A percentile compares a stretch with the other conserved stretches of the same genome.
Evolutionary conservation across 257 asterid species (phyloP).

Genomic region (Solanum okadae): DNA sequence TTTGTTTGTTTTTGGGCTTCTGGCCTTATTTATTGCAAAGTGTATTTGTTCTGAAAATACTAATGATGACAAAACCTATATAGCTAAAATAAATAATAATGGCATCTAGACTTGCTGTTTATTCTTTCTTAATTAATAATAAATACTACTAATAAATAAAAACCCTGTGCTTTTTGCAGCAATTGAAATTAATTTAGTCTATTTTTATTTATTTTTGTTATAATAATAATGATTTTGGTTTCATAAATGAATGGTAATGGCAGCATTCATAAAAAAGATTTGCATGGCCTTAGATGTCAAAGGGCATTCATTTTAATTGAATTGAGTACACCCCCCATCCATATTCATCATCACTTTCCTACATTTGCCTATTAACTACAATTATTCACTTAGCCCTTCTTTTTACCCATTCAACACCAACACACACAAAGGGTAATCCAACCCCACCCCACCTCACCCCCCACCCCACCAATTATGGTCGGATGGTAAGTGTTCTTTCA

Average conservation of each 20-base stretch:
- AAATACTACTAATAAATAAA: neutral
- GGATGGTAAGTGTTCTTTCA: neutral
- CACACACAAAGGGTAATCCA: neutral
- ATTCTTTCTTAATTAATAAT: conserved; percentile 4
- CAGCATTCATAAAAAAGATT: conserved; percentile 40
- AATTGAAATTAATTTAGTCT: conserved; percentile 22
- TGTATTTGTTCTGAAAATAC: conserved; percentile 21
- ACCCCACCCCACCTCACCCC: neutral
- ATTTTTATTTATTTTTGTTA: neutral
- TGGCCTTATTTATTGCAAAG: neutral
- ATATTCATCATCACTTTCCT: conserved; percentile 3
- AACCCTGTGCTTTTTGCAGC: conserved; percentile 23
- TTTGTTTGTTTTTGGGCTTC: neutral
- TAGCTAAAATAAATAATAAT: conserved; percentile 25
- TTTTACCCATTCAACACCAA: neutral
- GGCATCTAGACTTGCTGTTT: conserved; percentile 18
- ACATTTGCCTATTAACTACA: conserved; percentile 29
- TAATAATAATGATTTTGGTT: conserved; percentile 34
- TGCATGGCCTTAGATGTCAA: conserved; percentile 31
- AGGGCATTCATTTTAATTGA: conserved; percentile 21
- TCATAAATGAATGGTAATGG: conserved; percentile 31
- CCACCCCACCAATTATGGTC: neutral
- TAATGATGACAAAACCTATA: conserved; percentile 48
- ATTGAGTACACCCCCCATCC: conserved; percentile 4
- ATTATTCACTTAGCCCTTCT: conserved; percentile 32